Evolutionary conservation across 1,284 basidiomycete genomes (phyloP).

Genomic region (Rhizopogon parksii): DNA sequence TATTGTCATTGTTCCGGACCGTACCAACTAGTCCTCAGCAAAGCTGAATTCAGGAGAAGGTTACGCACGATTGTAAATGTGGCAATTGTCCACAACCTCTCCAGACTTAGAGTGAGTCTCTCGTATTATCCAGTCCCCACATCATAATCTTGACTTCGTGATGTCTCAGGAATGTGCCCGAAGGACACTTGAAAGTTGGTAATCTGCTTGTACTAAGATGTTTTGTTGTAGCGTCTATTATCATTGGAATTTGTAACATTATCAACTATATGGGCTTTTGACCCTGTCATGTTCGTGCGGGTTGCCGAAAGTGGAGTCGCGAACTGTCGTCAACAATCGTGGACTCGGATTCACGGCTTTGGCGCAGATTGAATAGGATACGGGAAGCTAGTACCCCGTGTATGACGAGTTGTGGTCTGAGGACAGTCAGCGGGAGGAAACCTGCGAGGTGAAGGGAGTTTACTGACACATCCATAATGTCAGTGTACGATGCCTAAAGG

Average conservation of each 20-base stretch:
- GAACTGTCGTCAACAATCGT: too few relatives aligned
- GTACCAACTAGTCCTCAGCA: constrained; percentile 66
- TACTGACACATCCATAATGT: not conserved
- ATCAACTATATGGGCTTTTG: not conserved
- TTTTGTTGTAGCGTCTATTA: not conserved
- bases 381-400: not conserved
- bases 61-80: constrained; percentile 78
- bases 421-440: not conserved
- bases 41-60: constrained; percentile 62
- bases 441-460: not conserved
- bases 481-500: not conserved
- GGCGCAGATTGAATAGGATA: not conserved
- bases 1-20: constrained; percentile 87
- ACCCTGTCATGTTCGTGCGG: not conserved
- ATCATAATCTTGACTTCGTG: constrained; percentile 8
- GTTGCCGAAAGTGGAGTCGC: too few relatives aligned
- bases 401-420: not conserved
- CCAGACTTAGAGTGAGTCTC: constrained; percentile 53
- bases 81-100: constrained; percentile 64
- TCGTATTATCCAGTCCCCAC: not conserved
- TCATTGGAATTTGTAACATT: not conserved
- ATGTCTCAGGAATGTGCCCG: constrained; percentile 48
- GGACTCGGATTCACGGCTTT: not conserved
- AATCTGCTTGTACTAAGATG: constrained; percentile 2
- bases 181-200: constrained; percentile 41